These are phyloP conservation scores for Cephaloascus albidus DNA, from an alignment of 805 yeast genomes.

Conservation along the genomic window DNA sequence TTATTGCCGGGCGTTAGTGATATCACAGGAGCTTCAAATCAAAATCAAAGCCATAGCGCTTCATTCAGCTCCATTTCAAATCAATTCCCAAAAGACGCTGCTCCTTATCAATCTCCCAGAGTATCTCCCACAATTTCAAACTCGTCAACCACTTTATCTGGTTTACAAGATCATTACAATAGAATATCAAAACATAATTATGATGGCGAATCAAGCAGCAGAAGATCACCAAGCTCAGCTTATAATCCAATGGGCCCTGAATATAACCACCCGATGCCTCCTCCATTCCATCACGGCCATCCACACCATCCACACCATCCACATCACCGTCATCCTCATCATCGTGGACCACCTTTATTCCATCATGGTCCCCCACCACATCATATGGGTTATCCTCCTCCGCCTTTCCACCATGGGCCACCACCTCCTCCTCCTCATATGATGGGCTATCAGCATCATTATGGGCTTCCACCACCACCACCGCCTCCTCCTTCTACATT, in stretches of 20 bases:
- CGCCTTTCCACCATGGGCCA: conserved; percentile 3
- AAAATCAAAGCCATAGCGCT: not conserved
- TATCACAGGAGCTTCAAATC: not conserved
- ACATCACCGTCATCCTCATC: conserved; percentile 4
- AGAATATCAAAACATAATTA: not conserved
- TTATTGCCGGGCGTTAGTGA: not conserved
- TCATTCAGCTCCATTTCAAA: not conserved
- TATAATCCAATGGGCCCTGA: conserved; percentile 1
- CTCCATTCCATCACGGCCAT: conserved; percentile 1
- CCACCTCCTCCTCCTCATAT: conserved; percentile 4
- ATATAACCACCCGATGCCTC: conserved; percentile 1
- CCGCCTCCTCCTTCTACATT: conserved; percentile 2
- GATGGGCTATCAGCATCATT: conserved; percentile 2
- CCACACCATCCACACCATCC: conserved; percentile 3
- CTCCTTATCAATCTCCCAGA: not conserved
- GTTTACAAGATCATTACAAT: not conserved
- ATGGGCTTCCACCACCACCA: not conserved
- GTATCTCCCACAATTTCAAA: not conserved
- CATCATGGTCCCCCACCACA: conserved; percentile 4
- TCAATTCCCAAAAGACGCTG: not conserved
- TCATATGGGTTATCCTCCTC: conserved; percentile 3
- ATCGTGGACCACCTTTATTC: conserved; percentile 1
- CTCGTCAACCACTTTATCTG: not conserved
- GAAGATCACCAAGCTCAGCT: not conserved
- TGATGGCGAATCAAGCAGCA: not conserved